phyloP scores from a whole-genome alignment of 2,329 filamentous ascomycete genomes.

The Trichoderma semiorbis region DNA sequence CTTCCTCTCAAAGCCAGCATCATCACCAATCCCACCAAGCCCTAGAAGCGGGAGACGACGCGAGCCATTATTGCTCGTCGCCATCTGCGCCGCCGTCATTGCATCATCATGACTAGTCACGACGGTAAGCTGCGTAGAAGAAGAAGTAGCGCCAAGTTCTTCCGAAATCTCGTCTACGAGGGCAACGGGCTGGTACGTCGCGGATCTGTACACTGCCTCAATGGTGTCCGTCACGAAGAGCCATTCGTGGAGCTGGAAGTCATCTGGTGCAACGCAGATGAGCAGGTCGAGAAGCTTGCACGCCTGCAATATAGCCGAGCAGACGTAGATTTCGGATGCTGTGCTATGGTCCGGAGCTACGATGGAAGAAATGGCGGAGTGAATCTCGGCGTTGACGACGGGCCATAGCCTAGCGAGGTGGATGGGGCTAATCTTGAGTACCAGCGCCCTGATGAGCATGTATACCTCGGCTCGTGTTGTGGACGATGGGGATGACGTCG shows the following conservation, averaged over 20 bases:
- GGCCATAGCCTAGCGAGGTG: slow-evolving; percentile 88
- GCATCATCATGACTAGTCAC: slow-evolving; percentile 35
- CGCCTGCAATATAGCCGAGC: slow-evolving; percentile 76
- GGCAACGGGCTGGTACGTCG: slow-evolving; percentile 65
- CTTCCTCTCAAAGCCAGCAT: slow-evolving; percentile 55
- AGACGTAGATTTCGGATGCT: slow-evolving; percentile 69
- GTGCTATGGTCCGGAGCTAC: slow-evolving; percentile 62
- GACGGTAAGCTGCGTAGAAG: slow-evolving; percentile 25
- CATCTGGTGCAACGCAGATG: slow-evolving; percentile 82
- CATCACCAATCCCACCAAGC: slow-evolving; percentile 51
- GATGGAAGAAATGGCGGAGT: slow-evolving; percentile 72
- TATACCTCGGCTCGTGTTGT: slow-evolving; percentile 85
- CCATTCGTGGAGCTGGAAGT: slow-evolving; percentile 98
- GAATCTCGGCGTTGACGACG: slow-evolving; percentile 79
- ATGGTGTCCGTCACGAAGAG: slow-evolving; percentile 96
- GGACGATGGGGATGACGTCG: slow-evolving; percentile 87
- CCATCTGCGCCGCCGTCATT: slow-evolving; percentile 33
- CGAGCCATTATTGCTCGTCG: slow-evolving; percentile 34
- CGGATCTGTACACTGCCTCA: slow-evolving; percentile 84
- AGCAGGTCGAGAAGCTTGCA: slow-evolving; percentile 91
- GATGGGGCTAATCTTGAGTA: slow-evolving; percentile 72
- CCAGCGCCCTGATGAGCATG: slow-evolving; percentile 78
- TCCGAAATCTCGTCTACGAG: slow-evolving; percentile 84
- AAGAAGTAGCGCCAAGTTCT: slow-evolving; percentile 54
- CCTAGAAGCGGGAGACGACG: slow-evolving; percentile 50